Conservation (phyloP, 106 monocot species). For the Dendrobium huoshanense region DNA sequence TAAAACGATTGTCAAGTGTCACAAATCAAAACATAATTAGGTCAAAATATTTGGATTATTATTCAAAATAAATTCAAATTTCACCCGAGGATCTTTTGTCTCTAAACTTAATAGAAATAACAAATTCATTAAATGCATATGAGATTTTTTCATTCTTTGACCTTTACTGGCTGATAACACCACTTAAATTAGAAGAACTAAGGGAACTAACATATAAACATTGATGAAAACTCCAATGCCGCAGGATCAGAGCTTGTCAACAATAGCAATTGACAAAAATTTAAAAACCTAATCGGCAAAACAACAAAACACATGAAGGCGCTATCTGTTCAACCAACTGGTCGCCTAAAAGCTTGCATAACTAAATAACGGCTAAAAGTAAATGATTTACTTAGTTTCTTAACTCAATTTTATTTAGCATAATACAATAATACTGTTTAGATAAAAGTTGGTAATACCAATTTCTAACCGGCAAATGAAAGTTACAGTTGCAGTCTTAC, state of each 20-base stretch:
- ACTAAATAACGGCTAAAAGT: not conserved
- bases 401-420: not conserved
- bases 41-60: not conserved
- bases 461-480: constrained; percentile 1
- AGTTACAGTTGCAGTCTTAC: constrained; percentile 26
- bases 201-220: not conserved
- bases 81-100: not conserved
- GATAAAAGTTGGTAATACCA: not conserved
- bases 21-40: not conserved
- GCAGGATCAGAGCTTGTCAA: not conserved
- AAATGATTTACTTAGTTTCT: not conserved
- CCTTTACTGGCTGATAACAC: not conserved
- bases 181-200: not conserved
- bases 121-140: not conserved
- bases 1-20: not conserved
- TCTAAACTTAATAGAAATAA: not conserved
- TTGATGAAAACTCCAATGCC: not conserved
- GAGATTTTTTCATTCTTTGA: not conserved
- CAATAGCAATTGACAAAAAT: not conserved
- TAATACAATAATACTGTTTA: not conserved
- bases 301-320: not conserved
- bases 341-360: not conserved
- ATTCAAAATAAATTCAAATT: not conserved
- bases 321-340: not conserved
- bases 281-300: not conserved